Base-by-base conservation (phyloP, 2,329 filamentous ascomycete species). In the Aspergillus pseudotamarii region DNA sequence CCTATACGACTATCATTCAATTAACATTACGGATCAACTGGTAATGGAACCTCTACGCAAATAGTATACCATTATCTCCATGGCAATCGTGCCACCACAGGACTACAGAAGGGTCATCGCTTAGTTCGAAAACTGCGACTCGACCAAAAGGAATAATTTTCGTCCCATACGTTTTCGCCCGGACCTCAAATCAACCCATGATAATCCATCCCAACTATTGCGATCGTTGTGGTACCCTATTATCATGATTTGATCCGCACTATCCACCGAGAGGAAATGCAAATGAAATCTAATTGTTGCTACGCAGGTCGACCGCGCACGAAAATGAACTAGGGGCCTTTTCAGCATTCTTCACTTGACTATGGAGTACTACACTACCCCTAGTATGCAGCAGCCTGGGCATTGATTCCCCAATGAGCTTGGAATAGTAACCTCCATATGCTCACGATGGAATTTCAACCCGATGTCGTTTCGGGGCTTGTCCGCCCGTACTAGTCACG, bases 321-420 rank as follows among this genome's bases (percentile, higher is more conserved):
- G 16, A 51, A 38, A 30, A 32, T 21, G 48, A 32, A 51, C n/a
- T 5, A n/a, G 48, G 48, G 48, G 12, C 14, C 26, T 12, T 26
- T 32, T 32, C 19, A 51, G 48, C 48, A 51, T 51, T 51, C 48
- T 23, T 51, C 48, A 51, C 26, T 51, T n/a, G 9, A 6, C 4
- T 21, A 28, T 30, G 46, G 46, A 50, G 46, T 50, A 28, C 26
- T 50, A n/a, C 12, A 50, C 23, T 50, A 19, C 48, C 14, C 48
- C 48, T 51, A 30, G 26, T 51, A 51, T 51, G 48, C 48, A 51
- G 48, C 48, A 50, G 48, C 48, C 48, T 32, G n/a, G 21, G 46
- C 12, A 26, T 28, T n/a, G 6, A 32, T 21, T 51, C 48, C 28
- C 48, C 48, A 51, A 51, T 51, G 48, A 32, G 48, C 48, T 51